These are phyloP conservation scores for Salix exigua DNA, from an alignment of 345 rosid species.

Conservation along the genomic window DNA sequence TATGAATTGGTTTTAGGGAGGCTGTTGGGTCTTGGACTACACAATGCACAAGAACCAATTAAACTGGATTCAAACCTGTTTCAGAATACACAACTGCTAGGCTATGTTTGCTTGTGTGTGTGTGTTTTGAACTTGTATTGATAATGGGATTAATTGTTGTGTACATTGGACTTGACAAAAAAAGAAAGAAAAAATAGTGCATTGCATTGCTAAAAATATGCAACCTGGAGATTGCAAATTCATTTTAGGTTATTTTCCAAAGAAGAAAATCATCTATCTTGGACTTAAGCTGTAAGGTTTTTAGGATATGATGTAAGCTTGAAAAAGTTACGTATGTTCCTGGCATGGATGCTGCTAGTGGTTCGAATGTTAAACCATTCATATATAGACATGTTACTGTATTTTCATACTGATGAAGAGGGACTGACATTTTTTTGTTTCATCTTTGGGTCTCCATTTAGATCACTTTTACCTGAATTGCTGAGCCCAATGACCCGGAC, in stretches of 20 bases:
- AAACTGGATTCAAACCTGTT: too few relatives aligned
- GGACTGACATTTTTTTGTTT: not conserved
- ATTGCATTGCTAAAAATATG: not conserved
- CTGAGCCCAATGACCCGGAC: slow-evolving; percentile 41
- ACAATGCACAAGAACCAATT: too few relatives aligned
- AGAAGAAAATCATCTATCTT: too few relatives aligned
- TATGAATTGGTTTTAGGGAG: not conserved
- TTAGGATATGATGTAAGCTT: not conserved
- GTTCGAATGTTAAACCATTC: not conserved
- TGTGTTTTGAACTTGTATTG: too few relatives aligned
- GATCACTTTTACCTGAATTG: not conserved
- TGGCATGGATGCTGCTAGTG: not conserved
- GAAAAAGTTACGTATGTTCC: not conserved
- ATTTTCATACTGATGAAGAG: not conserved
- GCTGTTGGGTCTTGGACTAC: too few relatives aligned
- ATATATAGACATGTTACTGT: not conserved
- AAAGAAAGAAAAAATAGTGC: not conserved
- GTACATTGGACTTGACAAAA: not conserved
- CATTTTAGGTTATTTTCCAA: not conserved
- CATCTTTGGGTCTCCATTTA: not conserved
- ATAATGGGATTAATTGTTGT: too few relatives aligned
- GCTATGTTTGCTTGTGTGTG: too few relatives aligned
- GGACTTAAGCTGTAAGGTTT: not conserved
- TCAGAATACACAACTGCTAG: too few relatives aligned
- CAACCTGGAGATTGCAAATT: not conserved